Conservation (phyloP, 139 green algal species). For the Dunaliella sp. region DNA sequence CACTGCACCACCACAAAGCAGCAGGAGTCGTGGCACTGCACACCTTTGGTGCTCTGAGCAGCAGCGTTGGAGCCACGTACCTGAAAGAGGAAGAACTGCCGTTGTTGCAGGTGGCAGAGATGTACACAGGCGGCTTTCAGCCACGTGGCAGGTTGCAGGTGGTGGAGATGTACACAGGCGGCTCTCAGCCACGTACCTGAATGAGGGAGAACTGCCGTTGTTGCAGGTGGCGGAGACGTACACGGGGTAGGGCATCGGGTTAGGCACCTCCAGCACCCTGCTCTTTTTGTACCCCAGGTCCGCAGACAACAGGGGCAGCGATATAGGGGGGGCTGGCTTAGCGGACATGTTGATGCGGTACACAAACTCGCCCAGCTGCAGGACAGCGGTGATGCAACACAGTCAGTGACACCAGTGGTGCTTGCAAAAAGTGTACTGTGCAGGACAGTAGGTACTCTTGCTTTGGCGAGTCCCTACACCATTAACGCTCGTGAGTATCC, state of each 20-base stretch:
- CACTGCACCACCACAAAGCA: too few species aligned
- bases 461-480: neutral
- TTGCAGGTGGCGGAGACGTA: neutral
- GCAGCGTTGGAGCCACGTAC: neutral
- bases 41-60: too few species aligned
- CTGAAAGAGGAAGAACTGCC: constrained; percentile 1
- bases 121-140: neutral
- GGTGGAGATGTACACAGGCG: neutral
- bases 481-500: neutral
- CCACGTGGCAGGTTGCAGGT: too few species aligned
- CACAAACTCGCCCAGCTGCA: constrained; percentile 61
- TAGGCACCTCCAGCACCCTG: constrained; percentile 41
- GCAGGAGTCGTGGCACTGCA: too few species aligned
- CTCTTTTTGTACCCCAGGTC: constrained; percentile 40
- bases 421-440: neutral
- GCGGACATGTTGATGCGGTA: constrained; percentile 57
- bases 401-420: too few species aligned
- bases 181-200: too few species aligned
- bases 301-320: constrained; percentile 36
- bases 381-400: too few species aligned
- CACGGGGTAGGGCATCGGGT: constrained; percentile 42
- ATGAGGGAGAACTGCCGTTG: neutral
- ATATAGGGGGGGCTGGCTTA: constrained; percentile 18
- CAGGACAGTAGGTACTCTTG: neutral
- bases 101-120: neutral